phyloP scores from a whole-genome alignment of 2,329 filamentous ascomycete species.

The Meredithiella fracta region DNA sequence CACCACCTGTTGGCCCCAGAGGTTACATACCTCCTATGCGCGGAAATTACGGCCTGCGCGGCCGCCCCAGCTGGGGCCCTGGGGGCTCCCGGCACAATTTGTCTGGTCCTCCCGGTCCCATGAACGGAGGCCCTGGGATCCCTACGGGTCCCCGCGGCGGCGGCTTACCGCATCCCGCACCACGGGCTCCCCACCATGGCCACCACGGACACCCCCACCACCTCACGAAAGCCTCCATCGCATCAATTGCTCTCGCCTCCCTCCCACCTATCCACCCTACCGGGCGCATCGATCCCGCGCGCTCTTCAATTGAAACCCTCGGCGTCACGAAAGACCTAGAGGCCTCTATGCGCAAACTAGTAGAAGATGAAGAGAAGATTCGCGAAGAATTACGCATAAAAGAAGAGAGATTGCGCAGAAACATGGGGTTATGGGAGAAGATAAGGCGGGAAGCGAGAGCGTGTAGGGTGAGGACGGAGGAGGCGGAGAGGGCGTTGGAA shows the following conservation, averaged over 20 bases:
- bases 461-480: conserved; percentile 38
- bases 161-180: conserved; percentile 22
- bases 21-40: conserved; percentile 30
- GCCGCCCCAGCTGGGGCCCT: conserved; percentile 28
- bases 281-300: conserved; percentile 35
- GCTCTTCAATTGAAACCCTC: conserved; percentile 26
- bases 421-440: conserved; percentile 36
- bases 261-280: conserved; percentile 37
- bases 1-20: conserved; percentile 36
- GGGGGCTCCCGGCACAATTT: conserved; percentile 18
- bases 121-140: conserved; percentile 25
- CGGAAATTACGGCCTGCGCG: conserved; percentile 24
- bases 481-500: conserved; percentile 40
- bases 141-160: conserved; percentile 40
- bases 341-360: conserved; percentile 35
- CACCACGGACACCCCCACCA: not conserved
- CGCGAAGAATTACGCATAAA: conserved; percentile 36
- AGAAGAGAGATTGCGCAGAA: conserved; percentile 38
- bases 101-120: conserved; percentile 21
- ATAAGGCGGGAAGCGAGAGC: conserved; percentile 37
- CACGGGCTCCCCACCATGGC: no score
- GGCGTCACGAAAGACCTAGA: conserved; percentile 39
- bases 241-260: conserved; percentile 34
- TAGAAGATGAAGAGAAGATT: conserved; percentile 41
- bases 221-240: conserved; percentile 28